phyloP scores from a whole-genome alignment of 2,329 filamentous ascomycete species.

The Aspergillus vadensis region DNA sequence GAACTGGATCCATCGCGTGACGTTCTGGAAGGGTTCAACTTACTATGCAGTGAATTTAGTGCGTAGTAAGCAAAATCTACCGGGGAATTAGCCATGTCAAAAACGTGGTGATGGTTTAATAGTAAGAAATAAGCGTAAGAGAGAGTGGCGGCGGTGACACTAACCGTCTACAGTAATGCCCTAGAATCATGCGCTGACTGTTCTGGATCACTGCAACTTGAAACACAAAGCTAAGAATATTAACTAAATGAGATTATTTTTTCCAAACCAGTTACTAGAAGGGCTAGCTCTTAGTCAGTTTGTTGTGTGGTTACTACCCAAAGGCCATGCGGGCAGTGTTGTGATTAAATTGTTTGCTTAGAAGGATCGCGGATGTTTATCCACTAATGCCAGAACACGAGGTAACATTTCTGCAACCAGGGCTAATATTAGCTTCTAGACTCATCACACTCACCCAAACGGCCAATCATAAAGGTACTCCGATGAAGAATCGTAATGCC shows the following conservation, averaged over 20 bases:
- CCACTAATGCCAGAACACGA: not conserved
- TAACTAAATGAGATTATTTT: not conserved
- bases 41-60: not conserved
- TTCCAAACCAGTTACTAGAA: not conserved
- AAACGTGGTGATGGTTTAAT: not conserved
- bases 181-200: not conserved
- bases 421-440: not conserved
- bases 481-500: not conserved
- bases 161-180: not conserved
- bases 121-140: not conserved
- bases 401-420: not conserved
- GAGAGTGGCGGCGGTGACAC: not conserved
- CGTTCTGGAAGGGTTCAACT: not conserved
- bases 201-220: not conserved
- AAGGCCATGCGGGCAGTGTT: not conserved
- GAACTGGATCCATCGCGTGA: not conserved
- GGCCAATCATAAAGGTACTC: too few relatives aligned
- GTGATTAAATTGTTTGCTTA: not conserved
- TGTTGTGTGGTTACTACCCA: not conserved
- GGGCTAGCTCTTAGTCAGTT: not conserved
- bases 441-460: not conserved
- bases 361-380: not conserved
- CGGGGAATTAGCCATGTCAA: not conserved
- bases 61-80: not conserved
- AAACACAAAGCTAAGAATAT: not conserved